These are phyloP conservation scores for Fomitopsis palustris DNA, from an alignment of 1,284 basidiomycete species.

Conservation along the genomic window DNA sequence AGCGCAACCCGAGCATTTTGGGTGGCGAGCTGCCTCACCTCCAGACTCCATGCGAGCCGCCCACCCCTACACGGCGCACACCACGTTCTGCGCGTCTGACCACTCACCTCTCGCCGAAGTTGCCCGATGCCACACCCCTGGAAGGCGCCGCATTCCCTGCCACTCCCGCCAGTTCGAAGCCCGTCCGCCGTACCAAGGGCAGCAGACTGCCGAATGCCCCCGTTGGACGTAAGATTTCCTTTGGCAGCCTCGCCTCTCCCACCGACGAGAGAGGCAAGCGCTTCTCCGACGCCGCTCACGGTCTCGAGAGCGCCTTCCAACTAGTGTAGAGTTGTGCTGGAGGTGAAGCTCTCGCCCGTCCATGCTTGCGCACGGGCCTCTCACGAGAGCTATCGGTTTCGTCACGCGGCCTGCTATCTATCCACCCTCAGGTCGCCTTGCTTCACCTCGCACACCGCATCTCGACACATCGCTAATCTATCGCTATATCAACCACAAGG, in stretches of 20 bases:
- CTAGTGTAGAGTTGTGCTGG: constrained; percentile 34
- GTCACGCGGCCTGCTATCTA: not conserved
- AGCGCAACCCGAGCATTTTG: constrained; percentile 59
- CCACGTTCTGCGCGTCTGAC: not conserved
- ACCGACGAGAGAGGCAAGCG: constrained; percentile 27
- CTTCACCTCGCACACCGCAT: not conserved
- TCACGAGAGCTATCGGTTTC: not conserved
- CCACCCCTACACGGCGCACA: constrained; percentile 4
- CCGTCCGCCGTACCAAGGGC: constrained; percentile 23
- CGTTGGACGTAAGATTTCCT: constrained; percentile 46
- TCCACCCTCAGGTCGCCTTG: not conserved
- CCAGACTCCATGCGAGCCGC: constrained; percentile 14
- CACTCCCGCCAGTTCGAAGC: constrained; percentile 11
- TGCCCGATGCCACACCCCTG: constrained; percentile 10
- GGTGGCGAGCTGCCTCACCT: constrained; percentile 39
- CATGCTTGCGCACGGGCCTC: not conserved
- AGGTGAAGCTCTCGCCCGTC: not conserved
- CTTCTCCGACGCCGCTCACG: constrained; percentile 20
- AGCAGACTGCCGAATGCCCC: constrained; percentile 17
- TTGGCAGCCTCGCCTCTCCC: constrained; percentile 38
- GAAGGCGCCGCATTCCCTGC: constrained; percentile 11
- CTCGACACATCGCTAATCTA: not conserved
- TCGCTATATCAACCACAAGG: not conserved
- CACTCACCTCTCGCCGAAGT: constrained; percentile 2
- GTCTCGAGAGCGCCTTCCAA: constrained; percentile 60